Evolutionary conservation across 163 green algal species (phyloP), one percentile per base, ranked within the genome.

Genomic region (Coccomyxa subellipsoidea): DNA sequence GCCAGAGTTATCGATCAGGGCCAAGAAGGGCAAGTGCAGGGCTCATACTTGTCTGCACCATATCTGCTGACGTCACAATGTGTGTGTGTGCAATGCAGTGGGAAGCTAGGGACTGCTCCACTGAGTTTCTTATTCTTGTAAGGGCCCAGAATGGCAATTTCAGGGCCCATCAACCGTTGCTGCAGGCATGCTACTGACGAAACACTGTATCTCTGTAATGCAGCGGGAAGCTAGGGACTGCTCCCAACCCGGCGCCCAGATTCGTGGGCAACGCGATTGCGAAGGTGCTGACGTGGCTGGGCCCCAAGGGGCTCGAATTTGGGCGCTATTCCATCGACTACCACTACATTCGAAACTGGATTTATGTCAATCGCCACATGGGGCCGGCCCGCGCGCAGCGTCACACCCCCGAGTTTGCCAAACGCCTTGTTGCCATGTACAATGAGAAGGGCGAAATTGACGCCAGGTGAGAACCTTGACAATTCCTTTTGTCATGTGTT

Each of bases 241-340:
- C 89, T 18, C 92, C 90, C 4, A 86, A 96, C 38, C 95, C 94
- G 2, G 89, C 92, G 12, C 96, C 96, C 0, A 86, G 76, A 21
- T 97, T 92, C 89, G 78, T 99, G 4, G 96, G 96, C 38, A 96
- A 96, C 80, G 38, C 96, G 0, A 88, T 99, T 27, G 96, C 96
- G 0, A 96, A 88, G 85, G 8, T 99, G 38, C 88, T 99, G 88
- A 91, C 77, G 38, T 87, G 66, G 85, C 59, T 97, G 40, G 94
- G 95, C 2, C 96, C 96, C 9, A 97, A 97, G 83, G 97, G 97
- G 0, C 85, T 99, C 15, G 96, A 99, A 87, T 99, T 99, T 91
- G 97, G 88, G 0, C 91, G 93, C 75, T 99, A 99, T 88, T 94
- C 83, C 36, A 91, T 99, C 7, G 96, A 99, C 80, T 99, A 99